Evolutionary conservation across 345 rosid species (phyloP), one percentile per base, ranked within the genome.

Genomic region (Lepidium didymum): DNA sequence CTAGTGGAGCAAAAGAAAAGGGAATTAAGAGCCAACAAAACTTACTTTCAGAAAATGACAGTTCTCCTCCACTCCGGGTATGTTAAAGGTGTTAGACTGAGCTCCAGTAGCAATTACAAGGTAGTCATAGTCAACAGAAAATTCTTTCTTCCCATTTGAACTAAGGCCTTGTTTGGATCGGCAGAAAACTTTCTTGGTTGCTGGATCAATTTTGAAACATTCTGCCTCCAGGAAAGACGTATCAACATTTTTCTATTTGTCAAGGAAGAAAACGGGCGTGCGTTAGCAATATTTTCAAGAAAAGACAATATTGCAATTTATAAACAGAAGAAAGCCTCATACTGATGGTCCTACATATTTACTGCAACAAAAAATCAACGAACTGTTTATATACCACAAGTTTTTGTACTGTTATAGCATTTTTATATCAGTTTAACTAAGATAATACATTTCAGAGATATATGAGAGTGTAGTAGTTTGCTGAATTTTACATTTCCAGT

Each of bases 71-170:
- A 94, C 97, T 63, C 97, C 99, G 8, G 99, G 99, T 16, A 93
- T 94, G 67, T 89, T 91, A 74, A 94, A 94, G 47, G 97, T 94
- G 81, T 94, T 94, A 33, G 96, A 75, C 61, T 90, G 91, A 68
- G 91, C 97, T 61, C 99, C 99, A 78, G 92, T 89, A 10, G 99
- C 97, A 62, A 94, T 80, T 12, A 94, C 88, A 59, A 94, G 99
- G 75, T 86, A 94, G 78, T 94, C 99, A 67, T 82, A 91, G 41
- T 86, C 96, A 47, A 89, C 91, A 37, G 61, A 77, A 81, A 94
- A 91, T 66, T 89, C 97, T 43, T 79, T 75, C 64, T 84, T 80
- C 15, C 88, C 95, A 54, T 86, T 80, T 69, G 76, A 64, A 58
- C 70, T 56, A 65, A 67, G 36, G 19, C 80, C 75, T 11, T 81